These are phyloP conservation scores for Boletellus deceptivus DNA, from an alignment of 1,284 basidiomycete genomes.

Conservation along the genomic window DNA sequence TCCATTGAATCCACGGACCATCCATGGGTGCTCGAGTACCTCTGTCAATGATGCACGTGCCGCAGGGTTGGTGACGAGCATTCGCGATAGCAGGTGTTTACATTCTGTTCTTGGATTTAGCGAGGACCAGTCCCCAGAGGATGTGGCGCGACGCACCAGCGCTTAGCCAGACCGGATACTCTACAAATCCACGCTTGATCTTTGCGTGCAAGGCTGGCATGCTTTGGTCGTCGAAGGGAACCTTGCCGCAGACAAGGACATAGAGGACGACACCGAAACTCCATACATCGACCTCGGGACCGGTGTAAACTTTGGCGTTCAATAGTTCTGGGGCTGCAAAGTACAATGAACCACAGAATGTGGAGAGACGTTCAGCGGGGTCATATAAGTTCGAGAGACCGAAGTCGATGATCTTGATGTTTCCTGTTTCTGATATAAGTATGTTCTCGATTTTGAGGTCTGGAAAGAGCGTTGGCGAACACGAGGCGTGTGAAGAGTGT, in stretches of 20 bases:
- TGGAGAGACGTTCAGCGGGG: slow-evolving; percentile 80
- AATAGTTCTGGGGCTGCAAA: slow-evolving; percentile 97
- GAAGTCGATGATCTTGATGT: slow-evolving; percentile 99
- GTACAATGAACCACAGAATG: slow-evolving; percentile 97
- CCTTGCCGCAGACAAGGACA: slow-evolving; percentile 96
- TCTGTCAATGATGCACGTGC: slow-evolving; percentile 83
- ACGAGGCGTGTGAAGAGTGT: slow-evolving; percentile 11
- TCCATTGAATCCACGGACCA: slow-evolving; percentile 83
- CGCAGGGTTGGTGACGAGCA: slow-evolving; percentile 94
- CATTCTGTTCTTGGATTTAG: slow-evolving; percentile 62
- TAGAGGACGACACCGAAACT: slow-evolving; percentile 98
- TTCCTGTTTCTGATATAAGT: slow-evolving; percentile 96
- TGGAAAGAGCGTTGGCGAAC: slow-evolving; percentile 13
- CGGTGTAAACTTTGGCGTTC: slow-evolving; percentile 95
- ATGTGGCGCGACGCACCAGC: slow-evolving; percentile 55
- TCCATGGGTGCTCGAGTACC: slow-evolving; percentile 93
- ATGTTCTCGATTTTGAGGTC: slow-evolving; percentile 99
- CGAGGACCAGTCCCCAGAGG: slow-evolving; percentile 8
- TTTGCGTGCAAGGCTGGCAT: slow-evolving; percentile 99
- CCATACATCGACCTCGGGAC: slow-evolving; percentile 98
- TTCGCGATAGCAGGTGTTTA: slow-evolving; percentile 89
- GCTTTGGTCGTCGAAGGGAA: slow-evolving; percentile 98
- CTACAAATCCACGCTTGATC: slow-evolving; percentile 96
- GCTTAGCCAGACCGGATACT: slow-evolving; percentile 97
- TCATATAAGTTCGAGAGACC: slow-evolving; percentile 97